Evolutionary conservation across 2,329 filamentous ascomycete genomes (phyloP), one percentile per base, ranked within the genome.

Genomic region (Colletotrichum higginsianum): DNA sequence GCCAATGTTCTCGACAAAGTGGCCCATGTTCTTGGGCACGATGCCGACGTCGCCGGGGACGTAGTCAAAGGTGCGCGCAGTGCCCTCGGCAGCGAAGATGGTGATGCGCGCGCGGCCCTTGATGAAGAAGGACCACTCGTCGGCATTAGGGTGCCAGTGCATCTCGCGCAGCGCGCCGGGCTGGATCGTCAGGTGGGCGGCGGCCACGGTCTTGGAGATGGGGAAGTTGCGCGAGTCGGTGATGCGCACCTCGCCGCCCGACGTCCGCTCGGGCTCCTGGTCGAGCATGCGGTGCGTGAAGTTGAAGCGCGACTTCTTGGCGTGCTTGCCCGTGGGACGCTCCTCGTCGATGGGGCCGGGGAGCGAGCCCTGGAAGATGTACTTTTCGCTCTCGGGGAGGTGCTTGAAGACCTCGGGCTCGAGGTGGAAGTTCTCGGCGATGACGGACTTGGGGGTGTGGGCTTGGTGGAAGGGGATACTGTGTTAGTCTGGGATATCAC

Each of bases 71-170:
- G 93, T 95, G 30, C 92, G 86, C 0, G 93, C 92, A 26, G 85
- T 89, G 38, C 90, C 89, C 75, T 92, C 88, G 2, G 92, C 87
- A 0, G 89, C 91, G 77, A 95, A 95, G 74, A 95, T 88, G 16
- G 93, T 95, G 16, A 94, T 88, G 42, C 93, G 88, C 0, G 92
- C 93, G 50, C 89, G 89, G 0, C 93, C 93, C 35, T 83, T 82
- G 78, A 95, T 89, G 84, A 95, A 94, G 81, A 93, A 95, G 8
- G 90, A 93, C 93, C 93, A 95, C 80, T 95, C 93, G 77, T 95
- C 93, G 15, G 92, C 92, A 55, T 89, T 90, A 0, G 92, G 92
- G 78, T 95, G 93, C 93, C 93, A 95, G 83, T 95, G 93, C 86
- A 95, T 94, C 82, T 94, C 93, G 12, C 93, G 88, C 78, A 95